These are phyloP conservation scores for Lenzites betulinus DNA, from an alignment of 768 basidiomycete species.

Conservation along the genomic window DNA sequence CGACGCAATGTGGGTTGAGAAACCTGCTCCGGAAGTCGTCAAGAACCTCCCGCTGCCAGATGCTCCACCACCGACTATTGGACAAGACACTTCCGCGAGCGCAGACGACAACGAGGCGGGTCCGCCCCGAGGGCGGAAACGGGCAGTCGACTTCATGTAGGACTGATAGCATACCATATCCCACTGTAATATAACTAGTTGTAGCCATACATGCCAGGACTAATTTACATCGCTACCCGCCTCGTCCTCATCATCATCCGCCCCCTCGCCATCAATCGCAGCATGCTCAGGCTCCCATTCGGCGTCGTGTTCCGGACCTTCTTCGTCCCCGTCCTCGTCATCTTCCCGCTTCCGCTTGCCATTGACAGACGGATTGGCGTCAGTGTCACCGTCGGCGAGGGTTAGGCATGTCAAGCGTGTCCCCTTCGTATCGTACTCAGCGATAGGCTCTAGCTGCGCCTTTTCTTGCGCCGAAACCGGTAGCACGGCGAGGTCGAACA, in stretches of 20 bases:
- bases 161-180: constrained; percentile 7
- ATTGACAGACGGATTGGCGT: constrained; percentile 20
- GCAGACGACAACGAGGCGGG: background rate
- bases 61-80: background rate
- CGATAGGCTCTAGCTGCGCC: constrained; percentile 52
- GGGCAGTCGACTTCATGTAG: constrained; percentile 31
- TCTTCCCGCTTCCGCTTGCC: constrained; percentile 41
- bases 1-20: constrained; percentile 72
- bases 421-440: constrained; percentile 81
- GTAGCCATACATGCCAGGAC: constrained; percentile 24
- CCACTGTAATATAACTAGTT: constrained; percentile 7
- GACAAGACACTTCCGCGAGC: background rate
- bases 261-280: constrained; percentile 24
- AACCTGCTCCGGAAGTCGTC: constrained; percentile 53
- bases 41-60: constrained; percentile 36
- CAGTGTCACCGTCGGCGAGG: constrained; percentile 51
- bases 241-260: constrained; percentile 29
- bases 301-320: constrained; percentile 40
- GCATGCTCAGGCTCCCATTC: constrained; percentile 32
- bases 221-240: constrained; percentile 37
- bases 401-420: constrained; percentile 79
- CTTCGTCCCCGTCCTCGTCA: constrained; percentile 26
- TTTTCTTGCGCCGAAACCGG: constrained; percentile 34
- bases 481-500: constrained; percentile 68
- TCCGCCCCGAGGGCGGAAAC: constrained; percentile 24